These are phyloP conservation scores for Pythium sp. DNA, from an alignment of 352 stramenopile species.

Conservation along the genomic window DNA sequence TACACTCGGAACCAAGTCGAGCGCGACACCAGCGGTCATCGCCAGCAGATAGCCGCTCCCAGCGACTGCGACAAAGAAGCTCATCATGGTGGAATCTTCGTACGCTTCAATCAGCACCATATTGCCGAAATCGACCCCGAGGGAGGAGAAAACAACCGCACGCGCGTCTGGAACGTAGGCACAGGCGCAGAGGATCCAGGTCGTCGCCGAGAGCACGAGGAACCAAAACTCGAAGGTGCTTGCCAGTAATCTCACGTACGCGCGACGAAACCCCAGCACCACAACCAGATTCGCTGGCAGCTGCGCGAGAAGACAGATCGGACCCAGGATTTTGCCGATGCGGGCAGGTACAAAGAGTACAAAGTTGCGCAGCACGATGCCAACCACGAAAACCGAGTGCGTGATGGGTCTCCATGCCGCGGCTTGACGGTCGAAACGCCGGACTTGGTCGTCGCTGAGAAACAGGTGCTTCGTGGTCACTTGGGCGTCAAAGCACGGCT, in stretches of 20 bases:
- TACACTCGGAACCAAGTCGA: background rate
- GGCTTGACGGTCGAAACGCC: background rate
- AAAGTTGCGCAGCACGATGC: background rate
- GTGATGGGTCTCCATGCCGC: background rate
- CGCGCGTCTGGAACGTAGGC: background rate
- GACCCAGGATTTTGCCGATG: background rate
- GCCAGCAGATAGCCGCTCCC: background rate
- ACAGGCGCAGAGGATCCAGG: background rate
- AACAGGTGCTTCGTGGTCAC: background rate
- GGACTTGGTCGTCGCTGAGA: background rate
- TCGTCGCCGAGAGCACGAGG: background rate
- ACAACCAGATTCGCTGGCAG: background rate
- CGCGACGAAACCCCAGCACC: background rate
- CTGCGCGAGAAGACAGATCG: background rate
- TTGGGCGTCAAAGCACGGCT: slow-evolving; percentile 1
- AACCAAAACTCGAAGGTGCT: slow-evolving; percentile 6
- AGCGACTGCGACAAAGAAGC: background rate
- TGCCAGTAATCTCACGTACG: slow-evolving; percentile 1
- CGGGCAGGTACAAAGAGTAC: background rate
- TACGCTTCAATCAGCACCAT: slow-evolving; percentile 3
- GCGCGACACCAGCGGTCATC: background rate
- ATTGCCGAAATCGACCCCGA: slow-evolving; percentile 5
- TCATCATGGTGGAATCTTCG: background rate
- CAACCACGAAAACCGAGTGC: background rate
- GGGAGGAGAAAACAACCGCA: background rate